Base-by-base conservation (phyloP, 164 flowering plant species). In the Liquidambar formosana region DNA sequence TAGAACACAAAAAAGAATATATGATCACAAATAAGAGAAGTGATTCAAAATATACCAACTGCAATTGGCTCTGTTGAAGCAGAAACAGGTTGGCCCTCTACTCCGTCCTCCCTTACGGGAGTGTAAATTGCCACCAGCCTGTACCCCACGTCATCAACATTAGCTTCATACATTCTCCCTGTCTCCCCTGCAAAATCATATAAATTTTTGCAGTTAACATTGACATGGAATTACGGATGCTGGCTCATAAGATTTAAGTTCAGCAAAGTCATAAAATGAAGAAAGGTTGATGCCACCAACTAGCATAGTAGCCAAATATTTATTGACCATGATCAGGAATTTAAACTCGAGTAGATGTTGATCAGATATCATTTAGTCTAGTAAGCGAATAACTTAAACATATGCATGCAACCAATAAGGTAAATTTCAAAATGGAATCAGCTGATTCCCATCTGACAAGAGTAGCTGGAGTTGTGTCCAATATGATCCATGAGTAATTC, bases 61-160 rank as follows among this genome's bases (percentile, higher is more conserved):
- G 89, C 80, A 79, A 96, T 88, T 22, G 94, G 94, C 8, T 96
- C 99, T 59, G 99, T 96, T 49, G 99, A 96, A 25, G 92, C 96
- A 74, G 99, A 96, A 69, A 93, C 87, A 71, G 98, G 92, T 54
- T 85, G 93, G 28, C 99, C 99, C 75, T 96, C 98, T 73, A 88
- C 79, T 56, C 98, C 96, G 74, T 96, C 99, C 73, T 93, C 99
- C 72, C 98, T 82, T 28, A 93, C 80, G 25, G 99, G 97, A 70
- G 98, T 93, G 77, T 91, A 95, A 22, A 95, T 67, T 22, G 87
- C 98, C 22, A 95, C 99, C 61, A 95, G 76, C 77, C 98, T 84
- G 71, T 96, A 96, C 5, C 99, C 97, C 57, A 93, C 99, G 76
- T 96, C 99, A 74, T 95, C 99, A 68, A 93, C 99, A 84, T 93